Evolutionary conservation across 1,139 yeast genomes (phyloP).

Genomic region (Pichia sp.): DNA sequence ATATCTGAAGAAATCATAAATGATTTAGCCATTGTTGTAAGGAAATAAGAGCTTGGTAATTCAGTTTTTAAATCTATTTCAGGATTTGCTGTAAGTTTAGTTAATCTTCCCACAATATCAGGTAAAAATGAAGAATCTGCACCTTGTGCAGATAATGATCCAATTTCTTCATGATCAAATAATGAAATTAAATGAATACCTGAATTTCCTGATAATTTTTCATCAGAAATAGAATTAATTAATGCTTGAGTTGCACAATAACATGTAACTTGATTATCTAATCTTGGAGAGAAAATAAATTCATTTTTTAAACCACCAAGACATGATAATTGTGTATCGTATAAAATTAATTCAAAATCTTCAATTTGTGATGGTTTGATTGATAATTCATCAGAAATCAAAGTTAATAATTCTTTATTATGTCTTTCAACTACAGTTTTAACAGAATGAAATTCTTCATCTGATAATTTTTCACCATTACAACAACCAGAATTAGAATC

Average conservation of each 20-base stretch:
- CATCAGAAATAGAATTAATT: constrained; percentile 42
- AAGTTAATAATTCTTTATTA: constrained; percentile 58
- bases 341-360: constrained; percentile 86
- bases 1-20: constrained; percentile 89
- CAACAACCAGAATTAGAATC: constrained; percentile 28
- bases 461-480: constrained; percentile 44
- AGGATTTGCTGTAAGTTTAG: constrained; percentile 41
- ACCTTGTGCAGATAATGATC: constrained; percentile 91
- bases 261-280: constrained; percentile 86
- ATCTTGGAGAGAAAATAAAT: constrained; percentile 87
- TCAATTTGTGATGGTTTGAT: constrained; percentile 54
- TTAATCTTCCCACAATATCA: constrained; percentile 63
- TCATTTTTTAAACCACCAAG: constrained; percentile 89
- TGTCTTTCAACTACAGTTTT: constrained; percentile 68
- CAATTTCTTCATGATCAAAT: constrained; percentile 95
- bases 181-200: constrained; percentile 70
- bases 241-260: constrained; percentile 72
- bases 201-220: constrained; percentile 37
- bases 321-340: constrained; percentile 75
- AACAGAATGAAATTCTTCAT: constrained; percentile 59
- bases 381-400: constrained; percentile 60
- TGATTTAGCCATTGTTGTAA: constrained; percentile 71
- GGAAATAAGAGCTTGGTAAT: constrained; percentile 34
- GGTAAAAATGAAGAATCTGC: constrained; percentile 90
- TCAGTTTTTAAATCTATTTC: constrained; percentile 33